Evolutionary conservation across 805 yeast genomes (phyloP).

Genomic region (Babjeviella inositovora): DNA sequence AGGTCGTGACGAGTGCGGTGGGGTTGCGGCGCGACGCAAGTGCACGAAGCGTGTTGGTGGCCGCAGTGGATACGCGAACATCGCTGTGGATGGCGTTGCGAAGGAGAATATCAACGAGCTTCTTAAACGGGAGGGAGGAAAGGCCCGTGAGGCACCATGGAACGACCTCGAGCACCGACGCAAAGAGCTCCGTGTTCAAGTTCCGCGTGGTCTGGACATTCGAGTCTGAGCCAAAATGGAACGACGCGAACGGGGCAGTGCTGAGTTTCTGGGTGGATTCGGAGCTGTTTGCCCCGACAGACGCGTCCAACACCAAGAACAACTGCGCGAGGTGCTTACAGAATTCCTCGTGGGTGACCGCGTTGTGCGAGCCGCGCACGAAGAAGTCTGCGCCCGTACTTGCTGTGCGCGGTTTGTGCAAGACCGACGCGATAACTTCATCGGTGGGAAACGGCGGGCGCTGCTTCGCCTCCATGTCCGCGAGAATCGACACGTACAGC

Average conservation of each 20-base stretch:
- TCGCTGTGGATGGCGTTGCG: slow-evolving; percentile 63
- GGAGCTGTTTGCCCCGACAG: slow-evolving; percentile 28
- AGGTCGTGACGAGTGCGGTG: slow-evolving; percentile 50
- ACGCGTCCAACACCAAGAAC: slow-evolving; percentile 42
- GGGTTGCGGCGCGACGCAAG: slow-evolving; percentile 60
- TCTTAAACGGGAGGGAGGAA: slow-evolving; percentile 35
- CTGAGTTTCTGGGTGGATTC: slow-evolving; percentile 2
- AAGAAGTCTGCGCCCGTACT: slow-evolving; percentile 19
- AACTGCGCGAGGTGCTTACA: slow-evolving; percentile 38
- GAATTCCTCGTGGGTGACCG: slow-evolving; percentile 54
- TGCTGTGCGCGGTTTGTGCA: slow-evolving; percentile 5
- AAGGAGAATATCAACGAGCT: slow-evolving; percentile 60
- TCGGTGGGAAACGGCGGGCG: slow-evolving; percentile 66
- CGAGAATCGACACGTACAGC: slow-evolving; percentile 56
- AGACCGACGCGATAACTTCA: slow-evolving; percentile 20
- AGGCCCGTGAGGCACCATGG: slow-evolving; percentile 49
- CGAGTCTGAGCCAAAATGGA: slow-evolving; percentile 1
- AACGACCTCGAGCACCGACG: slow-evolving; percentile 50
- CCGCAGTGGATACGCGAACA: slow-evolving; percentile 41
- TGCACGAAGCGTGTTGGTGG: slow-evolving; percentile 44
- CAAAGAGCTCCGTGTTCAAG: slow-evolving; percentile 42
- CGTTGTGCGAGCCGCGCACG: slow-evolving; percentile 25
- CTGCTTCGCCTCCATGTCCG: slow-evolving; percentile 37
- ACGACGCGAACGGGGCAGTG: slow-evolving; percentile 6
- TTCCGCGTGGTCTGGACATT: slow-evolving; percentile 6